Base-by-base conservation (phyloP, 73 alveolate species). In the Paramecium octaurelia region DNA sequence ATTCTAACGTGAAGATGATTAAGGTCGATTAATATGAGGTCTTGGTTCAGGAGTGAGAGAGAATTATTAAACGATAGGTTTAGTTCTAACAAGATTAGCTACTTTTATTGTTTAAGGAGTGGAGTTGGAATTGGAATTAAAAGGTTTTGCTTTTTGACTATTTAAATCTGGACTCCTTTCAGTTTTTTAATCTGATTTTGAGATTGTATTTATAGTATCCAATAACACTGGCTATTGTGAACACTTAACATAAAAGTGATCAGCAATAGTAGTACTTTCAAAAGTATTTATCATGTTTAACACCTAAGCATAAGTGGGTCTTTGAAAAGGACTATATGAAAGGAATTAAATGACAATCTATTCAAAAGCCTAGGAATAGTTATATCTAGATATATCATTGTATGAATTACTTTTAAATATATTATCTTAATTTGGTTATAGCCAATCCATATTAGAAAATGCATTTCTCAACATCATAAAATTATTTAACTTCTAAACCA, bases 221-320 rank as follows among this genome's bases (percentile, higher is more conserved):
- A 64, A 64, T 64, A 27, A 31, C 9, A 34, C 50, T 12, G 84
- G 42, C 7, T 64, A 34, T 64, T 27, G 12, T 27, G 84, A 64
- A 64, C 84, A 64, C 21, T 64, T 64, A 24, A 64, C 84, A 64
- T 64, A 64, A 34, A 64, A 64, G 31, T 64, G 84, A 64, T 64
- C 48, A 64, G 84, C 42, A 6, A 64, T 34, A 11, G 46, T 64
- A 64, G 48, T 14, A 31, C 50, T 64, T 27, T 64, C 84, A 31
- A 64, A 64, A 7, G 42, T 12, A 11, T 11, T 31, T 64, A 64
- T 64, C 9, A 34, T 64, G 14, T 64, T 34, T 34, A 64, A 64
- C 84, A 64, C 42, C 12, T 27, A 27, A 11, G 20, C 27, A 64
- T 64, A 64, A 14, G 12, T 64, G 2, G 84, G 84, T 64, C 84